Base-by-base conservation (phyloP, 441 rosid genomes). In the Pelargonium citronellum region DNA sequence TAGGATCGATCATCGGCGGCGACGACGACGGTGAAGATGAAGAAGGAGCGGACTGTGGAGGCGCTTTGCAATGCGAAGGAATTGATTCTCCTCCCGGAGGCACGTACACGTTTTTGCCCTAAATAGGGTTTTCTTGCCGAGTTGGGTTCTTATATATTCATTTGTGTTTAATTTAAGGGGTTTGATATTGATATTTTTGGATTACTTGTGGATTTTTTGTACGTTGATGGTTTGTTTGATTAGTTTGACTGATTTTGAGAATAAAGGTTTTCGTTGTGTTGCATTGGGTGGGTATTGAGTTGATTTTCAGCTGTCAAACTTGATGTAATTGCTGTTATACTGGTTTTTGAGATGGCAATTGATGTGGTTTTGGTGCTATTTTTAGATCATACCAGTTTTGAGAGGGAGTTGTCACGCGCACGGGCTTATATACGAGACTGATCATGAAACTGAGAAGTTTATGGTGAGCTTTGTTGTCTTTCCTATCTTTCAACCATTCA, bases 361-460 rank as follows among this genome's bases (percentile, higher is more conserved):
- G 76, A 77, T 78, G 58, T 69, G 11, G 57, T 74, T 72, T 69
- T 78, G 22, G 34, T 71, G 67, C 73, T 67, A 41, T 44, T 75
- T 74, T 74, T 79, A 85, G 87, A 77, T 82, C 83, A 77, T 77
- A 11, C 64, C 76, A 69, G 74, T 80, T 15, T 66, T 78, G 79
- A 79, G 79, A 71, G 83, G 82, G 61, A 69, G 73, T 73, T 75
- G 34, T 67, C 69, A 58, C 73, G 77, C 75, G 81, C 81, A 63
- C 73, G 81, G 81, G 64, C 78, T 81, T 11, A 30, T 67, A 64
- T 74, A 81, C 70, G 78, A 80, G 41, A 70, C 75, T 55, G 77
- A 78, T 79, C 69, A 71, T 30, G 71, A 78, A 71, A 70, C 66
- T 61, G 19, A 37, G 85, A 80, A 83, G 85, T 64, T 72, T 67